Evolutionary conservation across 75 land plant genomes (phyloP), one percentile per base, ranked within the genome.

Genomic region (Pseudotsuga menziesii): DNA sequence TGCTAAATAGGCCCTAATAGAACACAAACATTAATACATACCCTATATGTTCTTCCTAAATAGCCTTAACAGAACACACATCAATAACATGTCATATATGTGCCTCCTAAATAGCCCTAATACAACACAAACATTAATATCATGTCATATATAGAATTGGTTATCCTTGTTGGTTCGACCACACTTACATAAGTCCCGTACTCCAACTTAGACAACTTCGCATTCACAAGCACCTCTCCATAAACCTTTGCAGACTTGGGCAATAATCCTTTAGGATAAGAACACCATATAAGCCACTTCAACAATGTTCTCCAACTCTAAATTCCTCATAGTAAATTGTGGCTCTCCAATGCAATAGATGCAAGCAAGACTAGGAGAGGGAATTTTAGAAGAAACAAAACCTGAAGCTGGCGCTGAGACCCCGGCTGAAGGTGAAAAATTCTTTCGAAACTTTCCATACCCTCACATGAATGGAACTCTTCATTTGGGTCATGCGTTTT

Each of bases 171-270:
- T 56, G 23, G 27, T 2, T 20, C 17, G 23, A 23, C 12, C 15
- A 84, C 90, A 84, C 92, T 87, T 85, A 91, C 96, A 88, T 89
- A 91, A 25, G 92, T 75, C 0, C 86, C 89, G 80, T 93, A 87
- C 35, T 91, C 86, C 78, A 93, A 57, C 60, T 41, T 76, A 11
- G 80, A 59, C 78, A 82, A 88, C 52, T 73, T 61, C 14, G 94
- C 94, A 82, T 93, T 93, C 14, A 91, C 79, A 72, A 86, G 83
- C 17, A 93, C 86, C 54, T 93, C 89, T 35, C 94, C 94, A 79
- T 87, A 93, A 72, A 89, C 76, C 82, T 83, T 91, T 15, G 90
- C 91, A 66, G 85, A 78, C 23, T 56, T 80, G 76, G 82, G 90
- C 48, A 86, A 77, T 67, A 82, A 86, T 64, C 94, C 96, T 88